Evolutionary conservation across 208 protist genomes (phyloP), one percentile per base, ranked within the genome.

Genomic region (Trypanosoma brucei): DNA sequence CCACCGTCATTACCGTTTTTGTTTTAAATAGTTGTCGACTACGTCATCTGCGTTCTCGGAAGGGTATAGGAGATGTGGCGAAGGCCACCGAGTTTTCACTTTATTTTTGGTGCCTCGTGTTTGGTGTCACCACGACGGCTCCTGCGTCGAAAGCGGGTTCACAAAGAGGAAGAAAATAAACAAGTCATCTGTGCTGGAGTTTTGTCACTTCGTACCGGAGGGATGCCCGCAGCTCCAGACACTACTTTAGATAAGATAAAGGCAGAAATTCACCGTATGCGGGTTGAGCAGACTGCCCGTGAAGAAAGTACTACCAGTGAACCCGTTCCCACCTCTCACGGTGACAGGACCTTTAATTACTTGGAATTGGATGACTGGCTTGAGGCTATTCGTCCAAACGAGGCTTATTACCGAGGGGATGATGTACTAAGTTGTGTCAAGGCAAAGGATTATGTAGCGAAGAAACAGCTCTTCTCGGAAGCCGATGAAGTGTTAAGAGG

Each of bases 401-500:
- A 82, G 31, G 65, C 68, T 1, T 92, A 80, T 57, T 72, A 69
- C n/a, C 68, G 71, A 45, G 79, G 86, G 1, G 62, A 79, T 35
- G 86, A 92, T 53, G 81, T 87, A 6, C 5, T 72, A 7, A 68
- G 84, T 22, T 72, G 83, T 42, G 61, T 90, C 3, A 64, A 55
- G 2, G 72, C 70, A 36, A 68, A 70, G 8, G 53, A 81, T 40
- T 54, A 66, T 54, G 31, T 71, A 11, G 34, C 69, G 38, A 55
- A 74, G 48, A 59, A 68, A 40, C 71, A 65, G 44, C 57, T 89
- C 3, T 79, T 86, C 34, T 59, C 72, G 6, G 80, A 91, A 37
- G 70, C 75, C 0, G 78, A 91, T 53, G 88, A 94, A 37, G 76
- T 94, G 3, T 53, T 94, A 60, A 67, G 84, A 51, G 75, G 65